phyloP scores from a whole-genome alignment of 2,329 filamentous ascomycete species.

The Lachnellula suecica region DNA sequence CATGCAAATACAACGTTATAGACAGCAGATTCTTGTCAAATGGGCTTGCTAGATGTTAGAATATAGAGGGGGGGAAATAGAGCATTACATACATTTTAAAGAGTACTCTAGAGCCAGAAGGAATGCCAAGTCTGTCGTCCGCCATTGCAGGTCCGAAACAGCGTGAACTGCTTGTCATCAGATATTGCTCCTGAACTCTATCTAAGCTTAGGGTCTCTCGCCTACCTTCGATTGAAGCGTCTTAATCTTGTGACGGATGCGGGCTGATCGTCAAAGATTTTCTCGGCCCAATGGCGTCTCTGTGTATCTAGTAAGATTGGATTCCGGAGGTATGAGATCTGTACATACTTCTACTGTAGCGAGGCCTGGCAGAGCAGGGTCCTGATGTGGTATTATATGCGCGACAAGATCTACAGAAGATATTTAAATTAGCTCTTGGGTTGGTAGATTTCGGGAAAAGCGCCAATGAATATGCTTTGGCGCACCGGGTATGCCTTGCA shows the following conservation, averaged over 20 bases:
- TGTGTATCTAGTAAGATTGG: constrained; percentile 29
- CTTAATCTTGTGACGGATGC: constrained; percentile 52
- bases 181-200: no score
- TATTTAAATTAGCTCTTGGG: no score
- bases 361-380: constrained; percentile 17
- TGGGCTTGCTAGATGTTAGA: constrained; percentile 30
- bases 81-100: constrained; percentile 48
- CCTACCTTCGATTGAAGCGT: no score
- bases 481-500: constrained; percentile 47
- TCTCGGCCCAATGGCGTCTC: constrained; percentile 59
- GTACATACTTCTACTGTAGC: constrained; percentile 26
- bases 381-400: constrained; percentile 17
- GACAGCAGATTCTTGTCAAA: constrained; percentile 57
- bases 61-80: background rate
- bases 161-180: no score
- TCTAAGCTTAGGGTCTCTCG: no score
- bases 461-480: no score
- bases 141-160: constrained; percentile 45
- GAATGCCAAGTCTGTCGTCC: constrained; percentile 44
- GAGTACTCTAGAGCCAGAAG: constrained; percentile 48
- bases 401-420: constrained; percentile 26
- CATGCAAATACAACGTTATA: constrained; percentile 50
- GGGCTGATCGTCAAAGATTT: constrained; percentile 54
- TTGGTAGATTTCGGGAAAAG: no score
- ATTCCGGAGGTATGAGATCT: constrained; percentile 3